Conservation (phyloP, 2,329 filamentous ascomycete species). For the Herpotrichia juniperi region DNA sequence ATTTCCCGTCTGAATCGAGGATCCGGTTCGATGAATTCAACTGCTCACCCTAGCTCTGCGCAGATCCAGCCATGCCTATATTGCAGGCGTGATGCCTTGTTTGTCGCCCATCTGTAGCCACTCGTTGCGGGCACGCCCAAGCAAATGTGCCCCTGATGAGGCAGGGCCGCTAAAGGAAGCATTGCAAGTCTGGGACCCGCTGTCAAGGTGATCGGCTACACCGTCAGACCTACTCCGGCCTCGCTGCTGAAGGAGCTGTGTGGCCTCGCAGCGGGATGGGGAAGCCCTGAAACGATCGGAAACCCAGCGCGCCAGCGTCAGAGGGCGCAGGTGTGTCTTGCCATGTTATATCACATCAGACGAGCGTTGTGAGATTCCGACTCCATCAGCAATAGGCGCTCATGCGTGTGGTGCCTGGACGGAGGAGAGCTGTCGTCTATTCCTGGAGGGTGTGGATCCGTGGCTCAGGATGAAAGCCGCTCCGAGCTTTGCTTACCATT, state of each 20-base stretch:
- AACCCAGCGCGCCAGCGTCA: too few species aligned
- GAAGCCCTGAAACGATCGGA: not conserved
- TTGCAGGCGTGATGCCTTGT: not conserved
- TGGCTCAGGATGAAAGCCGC: constrained; percentile 1
- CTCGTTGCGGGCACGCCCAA: constrained; percentile 7
- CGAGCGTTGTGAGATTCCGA: too few species aligned
- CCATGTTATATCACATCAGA: too few species aligned
- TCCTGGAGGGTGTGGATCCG: not conserved
- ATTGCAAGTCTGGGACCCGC: not conserved
- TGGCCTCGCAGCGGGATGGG: not conserved
- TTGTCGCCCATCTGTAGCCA: constrained; percentile 5
- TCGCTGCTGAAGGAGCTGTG: too few species aligned
- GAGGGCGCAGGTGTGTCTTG: too few species aligned
- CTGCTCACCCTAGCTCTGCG: not conserved
- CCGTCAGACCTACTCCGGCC: not conserved
- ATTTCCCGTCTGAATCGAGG: not conserved
- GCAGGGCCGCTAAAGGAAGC: constrained; percentile 3
- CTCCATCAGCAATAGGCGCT: not conserved
- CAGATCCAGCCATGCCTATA: too few species aligned
- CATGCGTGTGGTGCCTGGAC: not conserved
- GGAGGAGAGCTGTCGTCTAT: not conserved
- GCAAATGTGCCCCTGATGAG: not conserved
- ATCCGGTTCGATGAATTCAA: not conserved
- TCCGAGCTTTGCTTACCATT: not conserved
- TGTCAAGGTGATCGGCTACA: not conserved